A percentile compares a stretch with the other conserved stretches of the same genome.
phyloP scores from a whole-genome alignment of 106 monocot species.

The Allium cepa region DNA sequence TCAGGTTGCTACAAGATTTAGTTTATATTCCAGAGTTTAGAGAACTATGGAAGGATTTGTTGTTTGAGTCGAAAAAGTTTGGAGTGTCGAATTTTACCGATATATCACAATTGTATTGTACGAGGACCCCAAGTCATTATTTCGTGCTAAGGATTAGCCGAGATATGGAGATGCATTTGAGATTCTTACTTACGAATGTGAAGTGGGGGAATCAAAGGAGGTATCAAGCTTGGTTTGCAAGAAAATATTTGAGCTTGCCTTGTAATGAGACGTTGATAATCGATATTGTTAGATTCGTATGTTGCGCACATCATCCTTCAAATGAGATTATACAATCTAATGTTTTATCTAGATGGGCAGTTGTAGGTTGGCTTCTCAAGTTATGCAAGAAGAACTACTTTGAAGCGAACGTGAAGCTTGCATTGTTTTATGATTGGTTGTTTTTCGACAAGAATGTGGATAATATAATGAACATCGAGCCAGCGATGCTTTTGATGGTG shows the following conservation, averaged over 20 bases:
- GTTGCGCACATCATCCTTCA: conserved; percentile 53
- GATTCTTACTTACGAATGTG: conserved; percentile 72
- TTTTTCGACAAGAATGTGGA: conserved; percentile 62
- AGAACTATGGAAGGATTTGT: conserved; percentile 60
- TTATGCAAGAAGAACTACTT: conserved; percentile 53
- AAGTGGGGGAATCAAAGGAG: conserved; percentile 68
- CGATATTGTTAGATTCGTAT: conserved; percentile 70
- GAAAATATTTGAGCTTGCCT: conserved; percentile 42
- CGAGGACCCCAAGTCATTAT: conserved; percentile 38
- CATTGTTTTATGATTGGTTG: conserved; percentile 88
- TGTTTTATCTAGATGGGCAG: conserved; percentile 73
- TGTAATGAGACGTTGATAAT: conserved; percentile 46
- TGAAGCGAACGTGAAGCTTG: conserved; percentile 73
- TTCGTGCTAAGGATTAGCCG: conserved; percentile 41
- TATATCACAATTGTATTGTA: conserved; percentile 42
- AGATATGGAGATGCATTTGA: conserved; percentile 70
- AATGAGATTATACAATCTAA: conserved; percentile 49
- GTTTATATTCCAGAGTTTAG: conserved; percentile 50
- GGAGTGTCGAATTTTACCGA: conserved; percentile 27
- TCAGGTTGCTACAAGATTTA: conserved; percentile 68
- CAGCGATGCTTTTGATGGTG: conserved; percentile 79
- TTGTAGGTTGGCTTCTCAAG: conserved; percentile 84
- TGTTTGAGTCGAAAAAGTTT: conserved; percentile 36
- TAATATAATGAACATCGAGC: conserved; percentile 80
- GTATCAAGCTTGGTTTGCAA: conserved; percentile 80